Base-by-base conservation (phyloP, 2,329 filamentous ascomycete species). In the Pestalotiopsis sp. region DNA sequence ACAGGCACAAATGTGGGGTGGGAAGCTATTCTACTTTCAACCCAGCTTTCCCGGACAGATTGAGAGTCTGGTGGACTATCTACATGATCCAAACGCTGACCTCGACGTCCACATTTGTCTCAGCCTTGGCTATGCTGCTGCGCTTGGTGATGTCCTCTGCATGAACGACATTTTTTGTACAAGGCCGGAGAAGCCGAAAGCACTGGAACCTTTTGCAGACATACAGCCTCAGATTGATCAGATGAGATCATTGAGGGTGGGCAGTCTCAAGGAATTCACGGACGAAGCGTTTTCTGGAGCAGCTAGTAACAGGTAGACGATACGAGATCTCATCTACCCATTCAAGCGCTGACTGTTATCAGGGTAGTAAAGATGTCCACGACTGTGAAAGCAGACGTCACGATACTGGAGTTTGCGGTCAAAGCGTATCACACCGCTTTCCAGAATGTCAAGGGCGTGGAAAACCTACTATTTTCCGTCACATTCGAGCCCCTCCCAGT, bases 1-100 rank as follows among this genome's bases (percentile, higher is more conserved):
- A n/a, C 71, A 73, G 63, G 71, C 68, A 3, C 68, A 56, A 11
- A 4, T 81, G 12, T 81, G 78, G 79, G 79, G 76, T 14, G 79
- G 79, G 4, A 71, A 68, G n/a, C 2, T 73, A 59, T 73, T 68
- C 62, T 73, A 73, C 45, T 73, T 72, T 59, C 66, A 59, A 12
- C 69, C 67, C 14, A 72, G 68, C 14, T 69, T 72, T 49, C 56
- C 67, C 20, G 62, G 57, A 1, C 72, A 73, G 62, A 68, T 72
- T 27, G 31, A 72, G 12, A 66, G 20, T 58, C 64, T 72, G 20
- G 69, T 70, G 12, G 38, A 67, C 13, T 61, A 72, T 4, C 66
- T 72, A 3, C 57, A 68, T 9, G n/a, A 39, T 9, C 69, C 68
- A 20, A 60, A 68, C 6, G 27, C 68, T 1, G 60, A 67, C 36